A percentile compares a stretch with the other conserved stretches of the same genome.
Evolutionary conservation across 2,329 filamentous ascomycete species (phyloP).

Genomic region (Phyllosticta ampelicida): DNA sequence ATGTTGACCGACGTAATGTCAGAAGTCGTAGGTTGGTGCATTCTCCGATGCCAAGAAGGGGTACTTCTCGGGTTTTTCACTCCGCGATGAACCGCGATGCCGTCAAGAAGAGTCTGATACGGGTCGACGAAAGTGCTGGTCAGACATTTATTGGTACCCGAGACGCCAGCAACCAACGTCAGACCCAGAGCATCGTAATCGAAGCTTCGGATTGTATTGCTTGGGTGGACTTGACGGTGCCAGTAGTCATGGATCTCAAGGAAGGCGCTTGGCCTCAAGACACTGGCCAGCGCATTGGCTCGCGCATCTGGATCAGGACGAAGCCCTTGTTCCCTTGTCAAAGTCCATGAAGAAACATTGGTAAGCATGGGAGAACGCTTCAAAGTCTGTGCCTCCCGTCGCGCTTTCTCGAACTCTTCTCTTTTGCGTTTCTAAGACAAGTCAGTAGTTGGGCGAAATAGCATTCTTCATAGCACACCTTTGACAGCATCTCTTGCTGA

Average conservation of each 20-base stretch:
- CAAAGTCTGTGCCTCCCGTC: neutral
- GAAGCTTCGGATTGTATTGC: conserved; percentile 1
- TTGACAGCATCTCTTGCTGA: conserved; percentile 13
- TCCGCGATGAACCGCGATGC: neutral
- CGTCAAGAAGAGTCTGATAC: neutral
- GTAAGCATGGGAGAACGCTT: conserved; percentile 3
- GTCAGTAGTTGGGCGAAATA: neutral
- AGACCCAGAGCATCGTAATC: conserved; percentile 5
- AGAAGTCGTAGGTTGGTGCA: neutral
- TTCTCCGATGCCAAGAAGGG: conserved; percentile 2
- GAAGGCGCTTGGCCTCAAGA: conserved; percentile 1
- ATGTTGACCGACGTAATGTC: conserved; percentile 5
- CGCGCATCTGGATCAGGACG: conserved; percentile 1
- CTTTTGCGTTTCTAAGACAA: conserved; percentile 1
- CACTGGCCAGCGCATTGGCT: conserved; percentile 4
- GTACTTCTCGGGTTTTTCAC: neutral
- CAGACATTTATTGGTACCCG: neutral
- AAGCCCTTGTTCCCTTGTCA: conserved; percentile 6
- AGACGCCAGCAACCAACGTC: conserved; percentile 4
- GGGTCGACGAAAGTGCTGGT: conserved; percentile 8
- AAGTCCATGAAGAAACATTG: conserved; percentile 1
- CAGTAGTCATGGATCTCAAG: neutral
- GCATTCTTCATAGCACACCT: neutral
- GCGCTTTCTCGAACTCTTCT: neutral
- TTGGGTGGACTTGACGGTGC: neutral